Evolutionary conservation across 371 early-diverging fungal species (phyloP), one percentile per base, ranked within the genome.

Genomic region (Mucor plumbeus): DNA sequence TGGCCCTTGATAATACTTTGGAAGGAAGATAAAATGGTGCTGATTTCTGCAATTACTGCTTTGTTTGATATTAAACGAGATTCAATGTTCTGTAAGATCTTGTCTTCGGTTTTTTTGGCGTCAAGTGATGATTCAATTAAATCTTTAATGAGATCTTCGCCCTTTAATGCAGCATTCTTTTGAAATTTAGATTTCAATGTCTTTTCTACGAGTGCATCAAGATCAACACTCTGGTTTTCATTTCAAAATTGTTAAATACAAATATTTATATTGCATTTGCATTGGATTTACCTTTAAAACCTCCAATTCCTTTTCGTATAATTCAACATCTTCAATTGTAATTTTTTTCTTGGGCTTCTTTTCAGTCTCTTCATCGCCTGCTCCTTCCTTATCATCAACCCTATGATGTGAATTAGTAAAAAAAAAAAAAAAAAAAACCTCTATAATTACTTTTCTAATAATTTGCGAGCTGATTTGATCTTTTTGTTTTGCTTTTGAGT

Each of bases 401-500:
- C 35, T 55, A 34, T 11, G 11, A 1, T 4, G 5, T 38, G 38
- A 26, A 26, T 26, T 3, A 26, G 26, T 38, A 11, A 38, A 6
- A 36, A 36, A 36, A 6, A 34, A n/a, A n/a, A n/a, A n/a, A n/a
- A n/a, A n/a, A n/a, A n/a, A n/a, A n/a, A n/a, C n/a, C n/a, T n/a
- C n/a, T 9, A n/a, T 38, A 11, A 4, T 60, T 59, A 63, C 59
- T 61, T 61, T 53, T 73, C 75, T 31, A 63, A 31, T 19, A 55
- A 68, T 36, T 66, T 57, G 5, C 67, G 71, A 11, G 75, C 68
- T 10, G 70, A 58, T 17, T 72, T 75, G 4, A 78, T 40, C 35
- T 76, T 76, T 43, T 76, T 79, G 43, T 70, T 61, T 47, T 77
- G 80, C 33, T 73, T 75, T 66, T 75, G 80, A 43, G 64, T 61